These are phyloP conservation scores for Parafenestella ontariensis DNA, from an alignment of 2,329 filamentous ascomycete species.

Conservation along the genomic window DNA sequence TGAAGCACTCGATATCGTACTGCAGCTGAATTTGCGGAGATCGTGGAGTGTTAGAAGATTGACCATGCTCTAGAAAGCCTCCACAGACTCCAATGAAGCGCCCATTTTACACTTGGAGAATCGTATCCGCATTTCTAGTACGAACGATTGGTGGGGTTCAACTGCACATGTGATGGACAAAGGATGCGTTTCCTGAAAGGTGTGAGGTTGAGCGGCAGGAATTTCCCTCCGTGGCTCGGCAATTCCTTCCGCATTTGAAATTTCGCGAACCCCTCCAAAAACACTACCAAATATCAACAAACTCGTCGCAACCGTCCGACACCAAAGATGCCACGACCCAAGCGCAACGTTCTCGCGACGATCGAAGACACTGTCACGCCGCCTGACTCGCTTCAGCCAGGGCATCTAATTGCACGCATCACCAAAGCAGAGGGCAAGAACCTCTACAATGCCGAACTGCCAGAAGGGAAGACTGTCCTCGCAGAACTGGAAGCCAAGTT, in stretches of 20 bases:
- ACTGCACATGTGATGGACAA: background rate
- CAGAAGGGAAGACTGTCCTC: slow-evolving; percentile 68
- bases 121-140: background rate
- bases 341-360: slow-evolving; percentile 78
- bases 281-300: background rate
- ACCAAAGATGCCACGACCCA: slow-evolving; percentile 71
- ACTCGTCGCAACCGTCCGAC: background rate
- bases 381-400: slow-evolving; percentile 60
- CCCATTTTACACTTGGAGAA: background rate
- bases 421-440: slow-evolving; percentile 87
- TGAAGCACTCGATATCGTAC: background rate
- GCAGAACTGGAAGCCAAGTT: slow-evolving; percentile 86
- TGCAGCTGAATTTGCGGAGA: slow-evolving; percentile 5
- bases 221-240: slow-evolving; percentile 15
- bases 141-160: background rate
- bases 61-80: background rate
- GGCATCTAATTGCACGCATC: slow-evolving; percentile 75
- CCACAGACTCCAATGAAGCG: background rate
- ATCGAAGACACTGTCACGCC: slow-evolving; percentile 73
- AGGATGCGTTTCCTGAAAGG: slow-evolving; percentile 13
- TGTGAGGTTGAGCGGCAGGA: slow-evolving; percentile 14
- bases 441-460: slow-evolving; percentile 79
- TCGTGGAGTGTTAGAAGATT: background rate
- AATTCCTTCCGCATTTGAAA: background rate
- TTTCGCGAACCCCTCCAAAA: slow-evolving; percentile 10